Conservation (phyloP, 495 filamentous ascomycete genomes). For the Bacidia gigantensis region DNA sequence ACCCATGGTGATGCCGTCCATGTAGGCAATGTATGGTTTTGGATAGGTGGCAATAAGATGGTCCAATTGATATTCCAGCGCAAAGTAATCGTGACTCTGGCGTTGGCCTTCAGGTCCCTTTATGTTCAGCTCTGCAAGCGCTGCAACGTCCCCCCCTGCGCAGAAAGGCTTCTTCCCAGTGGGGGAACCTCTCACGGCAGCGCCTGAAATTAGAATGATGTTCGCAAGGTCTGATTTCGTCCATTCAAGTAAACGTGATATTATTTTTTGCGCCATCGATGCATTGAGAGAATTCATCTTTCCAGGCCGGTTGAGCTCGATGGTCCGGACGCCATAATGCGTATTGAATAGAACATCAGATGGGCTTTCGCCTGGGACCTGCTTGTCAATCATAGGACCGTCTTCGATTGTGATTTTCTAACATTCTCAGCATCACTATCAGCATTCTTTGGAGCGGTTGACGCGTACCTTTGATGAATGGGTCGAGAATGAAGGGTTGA, state of each 20-base stretch:
- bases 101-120: constrained; percentile 48
- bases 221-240: constrained; percentile 86
- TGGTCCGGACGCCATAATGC: constrained; percentile 74
- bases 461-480: constrained; percentile 31
- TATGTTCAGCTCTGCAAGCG: constrained; percentile 58
- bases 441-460: neutral
- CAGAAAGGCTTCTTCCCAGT: constrained; percentile 90
- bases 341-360: constrained; percentile 87
- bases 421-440: constrained; percentile 1
- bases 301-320: constrained; percentile 84
- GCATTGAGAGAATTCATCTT: constrained; percentile 84
- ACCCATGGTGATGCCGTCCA: constrained; percentile 98
- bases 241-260: constrained; percentile 75
- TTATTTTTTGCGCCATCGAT: constrained; percentile 88
- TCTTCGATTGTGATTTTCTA: constrained; percentile 43
- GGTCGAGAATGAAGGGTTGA: constrained; percentile 42
- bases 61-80: constrained; percentile 82
- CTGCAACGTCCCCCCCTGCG: constrained; percentile 79
- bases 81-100: constrained; percentile 69
- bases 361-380: constrained; percentile 53
- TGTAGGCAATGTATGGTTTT: constrained; percentile 89
- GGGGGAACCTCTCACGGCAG: constrained; percentile 44
- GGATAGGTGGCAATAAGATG: constrained; percentile 88
- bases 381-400: constrained; percentile 32
- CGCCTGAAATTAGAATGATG: constrained; percentile 81